phyloP scores from a whole-genome alignment of 768 basidiomycete species.

The Lactifluus echinatus region DNA sequence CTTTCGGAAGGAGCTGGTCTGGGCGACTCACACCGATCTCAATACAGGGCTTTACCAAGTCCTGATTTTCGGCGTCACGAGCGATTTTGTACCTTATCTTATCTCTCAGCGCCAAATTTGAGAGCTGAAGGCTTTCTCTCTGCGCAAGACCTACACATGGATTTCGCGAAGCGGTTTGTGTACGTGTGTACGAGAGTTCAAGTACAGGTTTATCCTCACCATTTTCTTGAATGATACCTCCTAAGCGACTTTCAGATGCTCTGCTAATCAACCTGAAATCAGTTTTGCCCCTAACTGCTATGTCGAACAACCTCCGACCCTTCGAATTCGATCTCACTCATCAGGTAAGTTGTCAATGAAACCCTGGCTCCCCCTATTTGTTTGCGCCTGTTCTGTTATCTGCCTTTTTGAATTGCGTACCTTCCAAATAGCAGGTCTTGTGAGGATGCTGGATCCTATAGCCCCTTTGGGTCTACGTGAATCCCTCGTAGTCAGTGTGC shows the following conservation, averaged over 20 bases:
- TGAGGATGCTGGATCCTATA: no score
- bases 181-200: no score
- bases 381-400: not conserved
- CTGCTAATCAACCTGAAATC: not conserved
- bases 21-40: not conserved
- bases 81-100: not conserved
- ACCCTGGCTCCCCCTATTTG: not conserved
- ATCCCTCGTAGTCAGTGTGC: no score
- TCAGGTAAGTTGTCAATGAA: not conserved
- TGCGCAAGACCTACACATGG: not conserved
- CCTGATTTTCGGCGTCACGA: not conserved
- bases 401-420: not conserved
- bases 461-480: no score
- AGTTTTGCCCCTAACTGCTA: not conserved
- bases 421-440: no score
- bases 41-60: not conserved
- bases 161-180: no score
- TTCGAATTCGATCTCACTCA: not conserved
- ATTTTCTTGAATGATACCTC: not conserved
- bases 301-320: not conserved
- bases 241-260: not conserved
- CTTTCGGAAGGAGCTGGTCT: not conserved
- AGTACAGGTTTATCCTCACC: no score
- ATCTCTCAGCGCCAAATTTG: not conserved
- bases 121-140: not conserved